These are phyloP conservation scores for Mychonastes homosphaera DNA, from an alignment of 139 green algal genomes.

Conservation along the genomic window DNA sequence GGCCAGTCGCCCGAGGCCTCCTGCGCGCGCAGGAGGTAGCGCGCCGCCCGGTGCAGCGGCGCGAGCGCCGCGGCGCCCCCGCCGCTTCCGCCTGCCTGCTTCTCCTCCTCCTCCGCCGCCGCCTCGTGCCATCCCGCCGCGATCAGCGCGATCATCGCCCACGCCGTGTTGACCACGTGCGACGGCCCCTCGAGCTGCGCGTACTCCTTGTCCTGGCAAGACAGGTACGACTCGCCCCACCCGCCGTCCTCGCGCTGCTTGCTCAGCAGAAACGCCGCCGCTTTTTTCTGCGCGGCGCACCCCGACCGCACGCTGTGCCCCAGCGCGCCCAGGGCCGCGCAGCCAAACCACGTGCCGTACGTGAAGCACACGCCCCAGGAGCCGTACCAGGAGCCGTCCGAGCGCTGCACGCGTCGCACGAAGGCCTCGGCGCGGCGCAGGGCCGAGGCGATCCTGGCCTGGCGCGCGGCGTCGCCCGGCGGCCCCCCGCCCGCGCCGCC, in stretches of 20 bases:
- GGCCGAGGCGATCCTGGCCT: constrained; percentile 3
- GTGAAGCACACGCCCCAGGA: constrained; percentile 99
- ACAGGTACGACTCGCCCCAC: constrained; percentile 97
- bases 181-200: constrained; percentile 58
- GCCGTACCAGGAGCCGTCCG: constrained; percentile 94
- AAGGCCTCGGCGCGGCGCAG: constrained; percentile 43
- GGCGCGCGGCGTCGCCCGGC: not conserved
- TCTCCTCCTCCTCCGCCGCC: constrained; percentile 53
- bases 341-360: constrained; percentile 95
- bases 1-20: constrained; percentile 81
- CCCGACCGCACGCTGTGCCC: constrained; percentile 50
- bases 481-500: not conserved
- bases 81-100: not conserved
- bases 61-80: constrained; percentile 28
- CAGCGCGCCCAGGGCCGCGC: constrained; percentile 56
- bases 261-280: constrained; percentile 65
- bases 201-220: constrained; percentile 95
- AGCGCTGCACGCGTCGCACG: constrained; percentile 60
- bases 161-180: constrained; percentile 94
- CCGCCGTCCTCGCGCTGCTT: constrained; percentile 85
- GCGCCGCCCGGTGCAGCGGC: constrained; percentile 31
- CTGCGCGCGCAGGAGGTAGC: constrained; percentile 52
- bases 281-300: constrained; percentile 21
- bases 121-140: constrained; percentile 47
- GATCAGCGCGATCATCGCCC: constrained; percentile 88